Percentiles rank a stretch among this genome's conserved stretches.
Evolutionary conservation across 345 rosid genomes (phyloP).

Genomic region (Hypericum perforatum): DNA sequence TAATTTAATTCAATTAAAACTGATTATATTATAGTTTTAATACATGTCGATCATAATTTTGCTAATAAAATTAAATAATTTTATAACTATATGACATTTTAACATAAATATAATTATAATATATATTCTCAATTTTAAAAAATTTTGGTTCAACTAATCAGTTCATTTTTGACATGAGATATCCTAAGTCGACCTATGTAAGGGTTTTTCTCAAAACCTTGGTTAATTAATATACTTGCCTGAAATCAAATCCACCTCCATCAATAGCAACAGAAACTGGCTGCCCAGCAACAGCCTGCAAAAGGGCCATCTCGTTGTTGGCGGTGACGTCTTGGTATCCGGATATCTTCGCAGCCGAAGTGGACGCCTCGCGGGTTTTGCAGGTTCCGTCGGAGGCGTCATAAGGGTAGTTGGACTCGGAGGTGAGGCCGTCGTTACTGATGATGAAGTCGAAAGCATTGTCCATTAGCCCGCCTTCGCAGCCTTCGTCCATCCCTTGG

Average conservation of each 20-base stretch:
- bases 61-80: no score
- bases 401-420: conserved; percentile 26
- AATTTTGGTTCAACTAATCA: no score
- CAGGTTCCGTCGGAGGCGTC: conserved; percentile 6
- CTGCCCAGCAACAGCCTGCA: conserved; percentile 16
- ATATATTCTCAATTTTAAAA: no score
- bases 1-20: no score
- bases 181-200: no score
- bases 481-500: conserved; percentile 15
- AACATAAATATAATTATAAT: no score
- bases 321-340: conserved; percentile 14
- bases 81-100: no score
- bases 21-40: no score
- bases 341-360: conserved; percentile 4
- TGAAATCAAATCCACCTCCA: conserved; percentile 10
- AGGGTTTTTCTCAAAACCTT: no score
- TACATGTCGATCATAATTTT: no score
- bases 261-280: conserved; percentile 21
- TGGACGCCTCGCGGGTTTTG: background rate
- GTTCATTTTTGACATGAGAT: no score
- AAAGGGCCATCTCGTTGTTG: conserved; percentile 11
- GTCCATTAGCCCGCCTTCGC: conserved; percentile 22
- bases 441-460: conserved; percentile 23
- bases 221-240: no score
- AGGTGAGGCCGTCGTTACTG: conserved; percentile 21